A percentile compares a stretch with the other conserved stretches of the same genome.
Conservation (phyloP, 805 yeast species). For the Candida cerambycidarum region DNA sequence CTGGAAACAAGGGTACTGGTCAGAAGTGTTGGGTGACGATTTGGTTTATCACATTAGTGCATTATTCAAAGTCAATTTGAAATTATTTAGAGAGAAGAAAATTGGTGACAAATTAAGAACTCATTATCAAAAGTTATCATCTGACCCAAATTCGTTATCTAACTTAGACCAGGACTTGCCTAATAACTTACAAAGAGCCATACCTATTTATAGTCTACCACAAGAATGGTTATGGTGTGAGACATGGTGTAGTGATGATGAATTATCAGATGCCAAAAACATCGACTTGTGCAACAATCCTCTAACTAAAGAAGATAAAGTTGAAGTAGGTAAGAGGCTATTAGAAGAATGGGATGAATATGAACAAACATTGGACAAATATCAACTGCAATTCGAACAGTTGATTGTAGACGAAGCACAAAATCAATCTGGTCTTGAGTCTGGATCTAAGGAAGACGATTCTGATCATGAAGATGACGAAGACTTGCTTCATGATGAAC, state of each 20-base stretch:
- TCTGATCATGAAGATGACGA: not conserved
- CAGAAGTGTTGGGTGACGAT: slow-evolving; percentile 53
- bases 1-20: slow-evolving; percentile 96
- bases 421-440: no score
- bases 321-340: slow-evolving; percentile 72
- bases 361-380: slow-evolving; percentile 46
- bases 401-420: no score
- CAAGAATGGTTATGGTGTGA: slow-evolving; percentile 94
- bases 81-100: slow-evolving; percentile 56
- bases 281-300: slow-evolving; percentile 87
- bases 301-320: slow-evolving; percentile 72
- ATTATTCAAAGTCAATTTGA: slow-evolving; percentile 75
- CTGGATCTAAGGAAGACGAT: not conserved
- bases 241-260: slow-evolving; percentile 80
- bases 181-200: slow-evolving; percentile 70
- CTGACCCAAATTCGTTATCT: slow-evolving; percentile 75
- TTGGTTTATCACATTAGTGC: slow-evolving; percentile 82
- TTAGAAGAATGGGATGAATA: slow-evolving; percentile 76
- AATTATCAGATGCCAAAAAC: slow-evolving; percentile 63
- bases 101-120: slow-evolving; percentile 82
- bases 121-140: slow-evolving; percentile 79
- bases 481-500: slow-evolving; percentile 8
- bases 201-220: slow-evolving; percentile 72
- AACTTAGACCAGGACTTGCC: slow-evolving; percentile 92
- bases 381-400: not conserved